Conservation (phyloP, 352 stramenopile genomes). For the Phytopythium sindhum region DNA sequence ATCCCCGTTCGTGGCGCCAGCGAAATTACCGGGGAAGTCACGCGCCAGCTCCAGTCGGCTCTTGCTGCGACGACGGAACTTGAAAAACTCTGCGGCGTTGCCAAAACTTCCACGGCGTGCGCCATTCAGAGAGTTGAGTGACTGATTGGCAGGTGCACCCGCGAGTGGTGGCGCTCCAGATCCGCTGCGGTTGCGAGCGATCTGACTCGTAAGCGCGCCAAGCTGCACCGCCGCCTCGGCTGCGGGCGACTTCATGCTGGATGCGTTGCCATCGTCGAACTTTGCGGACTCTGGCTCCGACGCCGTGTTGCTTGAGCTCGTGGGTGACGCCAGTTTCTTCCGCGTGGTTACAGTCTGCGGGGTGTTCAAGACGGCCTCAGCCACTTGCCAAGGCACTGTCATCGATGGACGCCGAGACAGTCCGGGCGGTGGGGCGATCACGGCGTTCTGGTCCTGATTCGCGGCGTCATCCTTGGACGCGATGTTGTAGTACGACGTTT, state of each 20-base stretch:
- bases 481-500: conserved; percentile 70
- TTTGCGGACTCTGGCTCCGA: conserved; percentile 29
- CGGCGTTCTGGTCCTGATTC: conserved; percentile 58
- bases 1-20: conserved; percentile 26
- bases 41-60: conserved; percentile 75
- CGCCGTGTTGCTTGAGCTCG: conserved; percentile 21
- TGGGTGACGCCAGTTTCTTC: conserved; percentile 56
- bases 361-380: conserved; percentile 77
- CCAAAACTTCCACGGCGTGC: conserved; percentile 72
- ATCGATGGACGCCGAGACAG: conserved; percentile 76
- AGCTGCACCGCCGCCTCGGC: conserved; percentile 67
- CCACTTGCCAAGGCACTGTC: conserved; percentile 85
- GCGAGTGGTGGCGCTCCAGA: conserved; percentile 19
- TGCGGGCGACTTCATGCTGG: conserved; percentile 51
- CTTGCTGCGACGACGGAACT: conserved; percentile 84
- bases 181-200: conserved; percentile 41
- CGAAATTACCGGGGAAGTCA: conserved; percentile 48
- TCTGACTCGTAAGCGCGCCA: conserved; percentile 39
- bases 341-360: conserved; percentile 63
- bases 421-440: conserved; percentile 64
- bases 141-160: conserved; percentile 10
- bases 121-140: conserved; percentile 16
- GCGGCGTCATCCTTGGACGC: conserved; percentile 51
- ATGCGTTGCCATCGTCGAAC: conserved; percentile 32
- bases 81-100: conserved; percentile 84